These are phyloP conservation scores for Cladosporium sp. DNA, from an alignment of 2,329 filamentous ascomycete species.

Conservation along the genomic window DNA sequence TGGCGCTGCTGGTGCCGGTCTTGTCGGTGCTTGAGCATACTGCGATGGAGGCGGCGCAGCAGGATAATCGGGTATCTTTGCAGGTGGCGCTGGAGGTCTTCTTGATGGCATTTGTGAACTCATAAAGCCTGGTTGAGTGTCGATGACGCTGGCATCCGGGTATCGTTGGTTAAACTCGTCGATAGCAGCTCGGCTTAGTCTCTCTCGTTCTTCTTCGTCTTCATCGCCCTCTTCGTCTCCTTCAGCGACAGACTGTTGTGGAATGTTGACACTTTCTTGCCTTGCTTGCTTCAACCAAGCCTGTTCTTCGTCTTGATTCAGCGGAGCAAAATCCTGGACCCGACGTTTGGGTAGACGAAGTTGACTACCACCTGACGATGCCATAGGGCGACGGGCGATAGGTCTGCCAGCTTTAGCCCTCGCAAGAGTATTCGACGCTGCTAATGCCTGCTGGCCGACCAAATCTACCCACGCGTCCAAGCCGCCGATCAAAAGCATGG, in stretches of 20 bases:
- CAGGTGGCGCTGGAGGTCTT: constrained; percentile 32
- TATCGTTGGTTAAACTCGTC: constrained; percentile 82
- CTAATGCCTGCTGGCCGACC: constrained; percentile 66
- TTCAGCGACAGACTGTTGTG: constrained; percentile 30
- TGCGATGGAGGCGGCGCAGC: constrained; percentile 38
- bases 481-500: constrained; percentile 76
- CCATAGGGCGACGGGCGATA: constrained; percentile 49
- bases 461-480: constrained; percentile 81
- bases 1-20: constrained; percentile 55
- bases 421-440: constrained; percentile 52
- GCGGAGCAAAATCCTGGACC: constrained; percentile 60
- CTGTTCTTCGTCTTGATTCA: constrained; percentile 75
- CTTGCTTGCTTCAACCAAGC: constrained; percentile 75
- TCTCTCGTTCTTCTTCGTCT: constrained; percentile 18
- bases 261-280: constrained; percentile 55
- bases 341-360: constrained; percentile 54
- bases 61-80: constrained; percentile 25
- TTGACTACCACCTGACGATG: constrained; percentile 44
- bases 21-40: constrained; percentile 54
- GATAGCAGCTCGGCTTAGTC: constrained; percentile 37
- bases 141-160: constrained; percentile 62
- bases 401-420: constrained; percentile 47
- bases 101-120: constrained; percentile 39
- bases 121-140: constrained; percentile 43
- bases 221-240: constrained; percentile 46